Evolutionary conservation across 495 filamentous ascomycete genomes (phyloP).

Genomic region (Aspergillus nidulans): DNA sequence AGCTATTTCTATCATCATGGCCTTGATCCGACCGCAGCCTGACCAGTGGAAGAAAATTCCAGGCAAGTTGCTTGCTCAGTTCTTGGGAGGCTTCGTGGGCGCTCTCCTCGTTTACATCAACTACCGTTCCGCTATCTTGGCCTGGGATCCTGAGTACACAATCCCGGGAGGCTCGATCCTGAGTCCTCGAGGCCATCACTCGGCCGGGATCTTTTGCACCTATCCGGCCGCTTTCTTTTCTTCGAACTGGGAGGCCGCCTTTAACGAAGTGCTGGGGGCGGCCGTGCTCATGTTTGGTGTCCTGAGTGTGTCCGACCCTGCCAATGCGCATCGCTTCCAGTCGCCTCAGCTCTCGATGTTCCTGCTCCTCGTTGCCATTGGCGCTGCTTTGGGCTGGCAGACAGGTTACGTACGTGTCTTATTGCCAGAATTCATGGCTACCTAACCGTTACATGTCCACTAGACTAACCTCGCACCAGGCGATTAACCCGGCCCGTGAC

Average conservation of each 20-base stretch:
- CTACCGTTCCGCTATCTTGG: constrained; percentile 31
- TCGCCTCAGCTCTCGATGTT: constrained; percentile 30
- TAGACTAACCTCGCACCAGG: constrained; percentile 14
- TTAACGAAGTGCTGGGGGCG: constrained; percentile 28
- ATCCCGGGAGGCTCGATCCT: constrained; percentile 34
- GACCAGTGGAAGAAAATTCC: constrained; percentile 30
- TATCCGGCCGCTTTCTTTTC: constrained; percentile 24
- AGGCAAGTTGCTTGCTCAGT: constrained; percentile 28
- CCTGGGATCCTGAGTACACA: constrained; percentile 37
- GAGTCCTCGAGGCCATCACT: constrained; percentile 31
- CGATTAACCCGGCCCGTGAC: constrained; percentile 33
- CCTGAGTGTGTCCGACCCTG: constrained; percentile 26
- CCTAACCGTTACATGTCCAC: constrained; percentile 2
- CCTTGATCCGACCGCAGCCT: constrained; percentile 27
- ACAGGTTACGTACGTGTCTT: constrained; percentile 32
- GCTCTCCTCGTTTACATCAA: constrained; percentile 34
- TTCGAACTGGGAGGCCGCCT: constrained; percentile 35
- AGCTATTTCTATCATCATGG: constrained; percentile 25
- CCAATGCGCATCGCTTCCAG: constrained; percentile 24
- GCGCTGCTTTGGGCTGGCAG: constrained; percentile 33
- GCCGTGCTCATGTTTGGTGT: constrained; percentile 33
- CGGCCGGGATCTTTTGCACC: constrained; percentile 33
- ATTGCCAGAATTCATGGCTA: neutral
- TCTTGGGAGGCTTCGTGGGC: constrained; percentile 32
- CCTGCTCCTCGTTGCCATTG: constrained; percentile 29